phyloP scores from a whole-genome alignment of 257 asterid genomes.

The Striga asiatica region DNA sequence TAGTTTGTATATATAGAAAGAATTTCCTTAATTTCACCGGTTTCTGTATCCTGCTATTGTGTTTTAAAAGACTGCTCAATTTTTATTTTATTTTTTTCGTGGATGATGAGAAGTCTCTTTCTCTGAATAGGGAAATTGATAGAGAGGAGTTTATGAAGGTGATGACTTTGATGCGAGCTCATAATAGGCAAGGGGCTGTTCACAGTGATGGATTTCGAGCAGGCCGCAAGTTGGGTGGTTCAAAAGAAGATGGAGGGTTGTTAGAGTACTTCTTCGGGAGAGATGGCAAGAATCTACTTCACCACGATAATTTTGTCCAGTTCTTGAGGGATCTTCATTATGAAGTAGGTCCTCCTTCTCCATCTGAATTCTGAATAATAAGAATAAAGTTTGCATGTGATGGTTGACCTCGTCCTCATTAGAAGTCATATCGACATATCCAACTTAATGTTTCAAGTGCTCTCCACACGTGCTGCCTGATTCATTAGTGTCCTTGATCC shows the following conservation, averaged over 20 bases:
- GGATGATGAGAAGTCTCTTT: slow-evolving; percentile 9
- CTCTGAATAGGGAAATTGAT: slow-evolving; percentile 48
- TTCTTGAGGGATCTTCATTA: slow-evolving; percentile 68
- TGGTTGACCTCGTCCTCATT: slow-evolving; percentile 5
- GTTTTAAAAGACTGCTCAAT: not conserved
- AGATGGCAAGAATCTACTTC: slow-evolving; percentile 57
- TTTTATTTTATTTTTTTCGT: not conserved
- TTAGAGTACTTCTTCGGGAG: slow-evolving; percentile 64
- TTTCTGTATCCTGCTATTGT: not conserved
- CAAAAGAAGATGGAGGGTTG: slow-evolving; percentile 70
- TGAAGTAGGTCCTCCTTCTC: slow-evolving; percentile 45
- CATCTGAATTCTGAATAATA: slow-evolving; percentile 8
- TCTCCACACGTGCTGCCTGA: not conserved
- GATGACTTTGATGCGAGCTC: slow-evolving; percentile 82
- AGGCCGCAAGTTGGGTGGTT: slow-evolving; percentile 55
- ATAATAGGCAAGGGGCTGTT: slow-evolving; percentile 73
- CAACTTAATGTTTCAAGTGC: not conserved
- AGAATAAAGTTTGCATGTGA: not conserved
- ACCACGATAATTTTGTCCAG: slow-evolving; percentile 55
- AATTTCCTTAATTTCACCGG: not conserved
- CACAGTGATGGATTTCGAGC: slow-evolving; percentile 72
- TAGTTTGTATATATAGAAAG: not conserved
- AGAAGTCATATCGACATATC: not conserved
- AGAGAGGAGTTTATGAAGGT: slow-evolving; percentile 77
- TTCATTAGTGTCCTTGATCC: not conserved